Percentiles rank a stretch among this genome's conserved stretches.
Evolutionary conservation across 257 asterid genomes (phyloP).

Genomic region (Mentha longifolia): DNA sequence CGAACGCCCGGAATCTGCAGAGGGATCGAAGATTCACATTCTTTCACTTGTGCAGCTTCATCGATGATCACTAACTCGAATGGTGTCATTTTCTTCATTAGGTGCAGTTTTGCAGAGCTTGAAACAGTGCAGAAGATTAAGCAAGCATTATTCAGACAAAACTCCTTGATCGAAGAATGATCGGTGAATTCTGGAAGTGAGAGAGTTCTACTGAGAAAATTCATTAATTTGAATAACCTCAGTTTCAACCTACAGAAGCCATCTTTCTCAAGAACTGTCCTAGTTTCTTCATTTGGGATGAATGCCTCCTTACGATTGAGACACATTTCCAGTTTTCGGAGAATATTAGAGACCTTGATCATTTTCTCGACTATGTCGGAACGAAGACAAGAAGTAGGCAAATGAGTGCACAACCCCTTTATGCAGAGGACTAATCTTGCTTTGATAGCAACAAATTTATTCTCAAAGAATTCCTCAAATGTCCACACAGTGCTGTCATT

Average conservation of each 20-base stretch:
- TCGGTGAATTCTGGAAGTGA: conserved; percentile 35
- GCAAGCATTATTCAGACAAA: conserved; percentile 48
- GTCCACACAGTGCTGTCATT: conserved; percentile 26
- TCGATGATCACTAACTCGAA: conserved; percentile 63
- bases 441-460: conserved; percentile 28
- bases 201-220: conserved; percentile 34
- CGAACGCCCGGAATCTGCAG: conserved; percentile 66
- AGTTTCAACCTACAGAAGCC: conserved; percentile 26
- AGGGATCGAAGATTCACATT: conserved; percentile 78
- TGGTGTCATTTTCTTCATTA: conserved; percentile 29
- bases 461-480: conserved; percentile 56
- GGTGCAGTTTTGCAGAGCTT: conserved; percentile 55
- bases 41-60: conserved; percentile 90
- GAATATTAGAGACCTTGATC: conserved; percentile 28
- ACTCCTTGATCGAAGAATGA: conserved; percentile 23
- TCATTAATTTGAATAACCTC: conserved; percentile 46
- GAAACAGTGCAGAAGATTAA: conserved; percentile 75
- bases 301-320: background rate
- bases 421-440: conserved; percentile 35
- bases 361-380: conserved; percentile 41
- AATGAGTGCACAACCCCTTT: no score
- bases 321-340: background rate
- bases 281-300: background rate
- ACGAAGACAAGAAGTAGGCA: conserved; percentile 59
- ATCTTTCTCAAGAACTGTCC: background rate